These are phyloP conservation scores for Leptodontidium sp. DNA, from an alignment of 2,329 filamentous ascomycete genomes.

Conservation along the genomic window DNA sequence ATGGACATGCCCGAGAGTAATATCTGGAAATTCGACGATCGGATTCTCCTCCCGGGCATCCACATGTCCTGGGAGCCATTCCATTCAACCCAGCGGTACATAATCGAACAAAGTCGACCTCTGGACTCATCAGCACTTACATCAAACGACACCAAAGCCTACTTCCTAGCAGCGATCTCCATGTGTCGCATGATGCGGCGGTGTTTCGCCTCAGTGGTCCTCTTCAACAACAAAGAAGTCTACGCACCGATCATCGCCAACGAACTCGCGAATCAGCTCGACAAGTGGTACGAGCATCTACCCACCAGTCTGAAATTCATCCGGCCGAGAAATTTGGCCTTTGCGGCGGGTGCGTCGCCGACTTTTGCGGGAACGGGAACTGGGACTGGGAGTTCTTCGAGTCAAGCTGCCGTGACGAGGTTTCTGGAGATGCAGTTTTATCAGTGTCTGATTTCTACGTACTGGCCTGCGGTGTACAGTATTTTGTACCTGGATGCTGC, in stretches of 20 bases:
- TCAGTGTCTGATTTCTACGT: slow-evolving; percentile 44
- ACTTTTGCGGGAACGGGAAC: background rate
- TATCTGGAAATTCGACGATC: slow-evolving; percentile 44
- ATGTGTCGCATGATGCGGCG: slow-evolving; percentile 48
- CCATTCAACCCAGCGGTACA: slow-evolving; percentile 20
- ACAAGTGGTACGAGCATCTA: slow-evolving; percentile 48
- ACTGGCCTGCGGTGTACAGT: slow-evolving; percentile 45
- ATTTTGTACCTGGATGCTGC: slow-evolving; percentile 22
- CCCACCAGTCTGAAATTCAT: slow-evolving; percentile 45
- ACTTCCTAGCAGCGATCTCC: slow-evolving; percentile 48
- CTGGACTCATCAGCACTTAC: slow-evolving; percentile 5
- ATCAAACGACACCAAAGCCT: slow-evolving; percentile 32
- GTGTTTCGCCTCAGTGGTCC: slow-evolving; percentile 42
- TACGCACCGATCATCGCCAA: slow-evolving; percentile 45
- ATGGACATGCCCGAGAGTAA: slow-evolving; percentile 44
- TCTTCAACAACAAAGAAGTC: slow-evolving; percentile 33
- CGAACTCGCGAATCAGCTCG: slow-evolving; percentile 48
- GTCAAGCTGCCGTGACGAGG: slow-evolving; percentile 13
- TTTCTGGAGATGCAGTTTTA: slow-evolving; percentile 44
- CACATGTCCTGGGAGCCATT: slow-evolving; percentile 41
- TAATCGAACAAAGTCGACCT: slow-evolving; percentile 9
- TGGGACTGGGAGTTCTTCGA: slow-evolving; percentile 2
- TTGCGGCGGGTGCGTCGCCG: background rate
- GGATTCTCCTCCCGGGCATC: slow-evolving; percentile 41
- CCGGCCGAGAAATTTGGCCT: slow-evolving; percentile 13